Evolutionary conservation across 2,329 filamentous ascomycete genomes (phyloP).

Genomic region (Didymella pinodella): DNA sequence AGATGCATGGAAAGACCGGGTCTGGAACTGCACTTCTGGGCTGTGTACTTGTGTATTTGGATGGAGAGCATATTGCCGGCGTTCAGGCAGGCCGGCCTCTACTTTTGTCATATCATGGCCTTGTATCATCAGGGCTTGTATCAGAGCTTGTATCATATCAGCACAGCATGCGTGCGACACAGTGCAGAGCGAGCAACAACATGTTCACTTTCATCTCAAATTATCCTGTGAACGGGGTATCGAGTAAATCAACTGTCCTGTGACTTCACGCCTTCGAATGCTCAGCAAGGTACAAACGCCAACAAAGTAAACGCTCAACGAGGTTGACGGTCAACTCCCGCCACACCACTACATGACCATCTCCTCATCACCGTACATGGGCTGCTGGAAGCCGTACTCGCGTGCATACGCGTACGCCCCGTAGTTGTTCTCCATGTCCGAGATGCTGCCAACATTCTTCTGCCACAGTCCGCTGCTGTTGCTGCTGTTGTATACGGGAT

Average conservation of each 20-base stretch:
- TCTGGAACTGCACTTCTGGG: neutral
- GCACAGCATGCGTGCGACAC: neutral
- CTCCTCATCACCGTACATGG: constrained; percentile 46
- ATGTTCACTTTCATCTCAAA: constrained; percentile 4
- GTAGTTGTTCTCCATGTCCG: constrained; percentile 73
- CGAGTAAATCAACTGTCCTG: constrained; percentile 8
- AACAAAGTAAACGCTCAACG: too few species aligned
- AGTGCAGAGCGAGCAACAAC: constrained; percentile 8
- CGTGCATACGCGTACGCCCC: constrained; percentile 66
- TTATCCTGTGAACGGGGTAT: constrained; percentile 7
- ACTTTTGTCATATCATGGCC: constrained; percentile 19
- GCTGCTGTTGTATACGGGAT: constrained; percentile 70
- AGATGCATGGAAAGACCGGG: neutral
- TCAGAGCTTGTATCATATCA: too few species aligned
- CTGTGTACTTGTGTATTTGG: constrained; percentile 33
- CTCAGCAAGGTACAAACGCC: neutral
- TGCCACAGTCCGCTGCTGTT: constrained; percentile 56
- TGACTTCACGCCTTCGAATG: neutral
- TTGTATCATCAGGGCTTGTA: too few species aligned
- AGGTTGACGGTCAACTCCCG: too few species aligned
- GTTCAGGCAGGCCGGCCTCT: constrained; percentile 19
- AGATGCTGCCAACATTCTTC: constrained; percentile 54
- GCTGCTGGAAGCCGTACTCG: constrained; percentile 56
- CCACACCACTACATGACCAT: constrained; percentile 49
- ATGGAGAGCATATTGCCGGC: constrained; percentile 22